A percentile compares a stretch with the other conserved stretches of the same genome.
Evolutionary conservation across 2,329 filamentous ascomycete genomes (phyloP).

Genomic region (Hymenotorrendiella dingleyae): DNA sequence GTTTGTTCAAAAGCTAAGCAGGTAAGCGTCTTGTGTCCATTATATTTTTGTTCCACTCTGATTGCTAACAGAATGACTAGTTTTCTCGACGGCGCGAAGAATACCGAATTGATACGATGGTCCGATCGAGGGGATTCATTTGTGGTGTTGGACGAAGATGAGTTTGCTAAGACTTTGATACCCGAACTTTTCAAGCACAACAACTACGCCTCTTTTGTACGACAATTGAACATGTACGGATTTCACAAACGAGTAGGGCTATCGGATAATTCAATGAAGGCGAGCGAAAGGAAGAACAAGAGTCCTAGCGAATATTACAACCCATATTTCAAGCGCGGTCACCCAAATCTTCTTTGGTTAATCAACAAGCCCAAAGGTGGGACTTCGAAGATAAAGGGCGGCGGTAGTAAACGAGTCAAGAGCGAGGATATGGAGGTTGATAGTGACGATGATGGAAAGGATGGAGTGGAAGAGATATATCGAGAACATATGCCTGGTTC

Average conservation of each 20-base stretch:
- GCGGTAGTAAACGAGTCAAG: slow-evolving; percentile 47
- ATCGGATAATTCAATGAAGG: slow-evolving; percentile 95
- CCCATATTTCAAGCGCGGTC: slow-evolving; percentile 87
- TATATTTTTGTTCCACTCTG: slow-evolving; percentile 10
- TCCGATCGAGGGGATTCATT: slow-evolving; percentile 95
- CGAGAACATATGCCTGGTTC: slow-evolving; percentile 40
- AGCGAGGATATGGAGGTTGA: slow-evolving; percentile 62
- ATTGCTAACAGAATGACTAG: slow-evolving; percentile 42
- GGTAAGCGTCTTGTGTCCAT: slow-evolving; percentile 48
- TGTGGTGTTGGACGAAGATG: slow-evolving; percentile 93
- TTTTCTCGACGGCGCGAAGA: slow-evolving; percentile 88
- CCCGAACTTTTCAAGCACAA: slow-evolving; percentile 75
- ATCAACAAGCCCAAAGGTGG: slow-evolving; percentile 91
- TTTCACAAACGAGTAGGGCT: slow-evolving; percentile 72
- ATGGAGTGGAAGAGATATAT: slow-evolving; percentile 30
- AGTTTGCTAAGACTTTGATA: slow-evolving; percentile 68
- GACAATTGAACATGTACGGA: slow-evolving; percentile 62
- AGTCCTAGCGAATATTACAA: slow-evolving; percentile 98
- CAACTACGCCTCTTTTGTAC: slow-evolving; percentile 72
- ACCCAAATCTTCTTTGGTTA: slow-evolving; percentile 89
- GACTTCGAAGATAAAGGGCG: slow-evolving; percentile 49
- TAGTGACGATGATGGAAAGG: slow-evolving; percentile 59
- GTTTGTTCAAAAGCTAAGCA: slow-evolving; percentile 96
- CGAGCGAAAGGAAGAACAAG: slow-evolving; percentile 95
- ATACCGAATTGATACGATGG: slow-evolving; percentile 94